phyloP scores from a whole-genome alignment of 352 stramenopile species.

The Pythium volutum region DNA sequence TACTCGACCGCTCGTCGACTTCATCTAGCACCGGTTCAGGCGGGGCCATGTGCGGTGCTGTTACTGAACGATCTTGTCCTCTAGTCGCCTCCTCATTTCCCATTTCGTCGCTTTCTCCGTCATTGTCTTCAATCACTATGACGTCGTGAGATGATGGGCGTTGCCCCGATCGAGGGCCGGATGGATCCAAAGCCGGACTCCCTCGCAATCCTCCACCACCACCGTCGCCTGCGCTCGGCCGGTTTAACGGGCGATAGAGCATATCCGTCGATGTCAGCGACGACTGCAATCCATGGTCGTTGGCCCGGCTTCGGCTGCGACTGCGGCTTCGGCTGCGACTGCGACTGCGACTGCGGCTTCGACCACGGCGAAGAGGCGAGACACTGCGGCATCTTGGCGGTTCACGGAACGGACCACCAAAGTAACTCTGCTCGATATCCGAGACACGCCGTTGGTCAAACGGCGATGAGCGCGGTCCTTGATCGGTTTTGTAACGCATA shows the following conservation, averaged over 20 bases:
- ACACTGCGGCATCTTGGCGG: not conserved
- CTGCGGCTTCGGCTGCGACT: slow-evolving; percentile 19
- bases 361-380: slow-evolving; percentile 2
- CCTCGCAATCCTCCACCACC: not conserved
- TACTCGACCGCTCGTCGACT: not conserved
- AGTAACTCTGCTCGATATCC: slow-evolving; percentile 7
- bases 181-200: not conserved
- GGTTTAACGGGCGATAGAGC: slow-evolving; percentile 24
- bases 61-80: not conserved
- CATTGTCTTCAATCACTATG: slow-evolving; percentile 72
- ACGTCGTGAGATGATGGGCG: slow-evolving; percentile 31
- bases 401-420: not conserved
- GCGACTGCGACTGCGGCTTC: slow-evolving; percentile 8
- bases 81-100: too few relatives aligned
- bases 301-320: slow-evolving; percentile 9
- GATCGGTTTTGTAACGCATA: not conserved
- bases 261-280: slow-evolving; percentile 14
- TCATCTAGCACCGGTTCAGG: slow-evolving; percentile 29
- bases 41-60: slow-evolving; percentile 31
- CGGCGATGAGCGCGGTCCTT: not conserved
- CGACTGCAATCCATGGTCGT: not conserved
- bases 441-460: not conserved
- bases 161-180: not conserved
- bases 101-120: slow-evolving; percentile 30
- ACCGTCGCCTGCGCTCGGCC: slow-evolving; percentile 15